These are phyloP conservation scores for Cyberlindnera nakhonratchasimensis DNA, from an alignment of 805 yeast genomes.

Conservation along the genomic window DNA sequence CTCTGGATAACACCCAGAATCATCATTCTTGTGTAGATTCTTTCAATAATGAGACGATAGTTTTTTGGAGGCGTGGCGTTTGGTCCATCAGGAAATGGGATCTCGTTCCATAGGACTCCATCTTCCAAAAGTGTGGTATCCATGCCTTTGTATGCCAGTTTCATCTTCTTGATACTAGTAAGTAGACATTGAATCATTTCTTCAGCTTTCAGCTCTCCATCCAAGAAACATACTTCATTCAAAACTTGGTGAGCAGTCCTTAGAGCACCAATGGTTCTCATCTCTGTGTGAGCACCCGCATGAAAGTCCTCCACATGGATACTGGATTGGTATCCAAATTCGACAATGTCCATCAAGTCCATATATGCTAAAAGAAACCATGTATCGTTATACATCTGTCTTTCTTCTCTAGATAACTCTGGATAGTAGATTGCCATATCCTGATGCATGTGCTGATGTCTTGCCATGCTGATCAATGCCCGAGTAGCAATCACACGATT, in stretches of 20 bases:
- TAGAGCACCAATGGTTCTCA: neutral
- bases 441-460: neutral
- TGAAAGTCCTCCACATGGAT: neutral
- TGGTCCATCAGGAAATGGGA: neutral
- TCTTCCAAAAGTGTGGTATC: neutral
- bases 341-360: constrained; percentile 2
- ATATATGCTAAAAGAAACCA: neutral
- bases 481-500: constrained; percentile 1
- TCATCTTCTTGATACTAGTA: neutral
- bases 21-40: neutral
- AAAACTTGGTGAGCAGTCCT: constrained; percentile 3
- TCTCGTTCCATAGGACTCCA: neutral
- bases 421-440: constrained; percentile 2
- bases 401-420: neutral
- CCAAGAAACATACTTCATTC: constrained; percentile 1
- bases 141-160: neutral
- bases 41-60: neutral
- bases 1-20: constrained; percentile 4
- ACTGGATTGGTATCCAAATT: neutral
- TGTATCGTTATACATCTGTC: neutral
- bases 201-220: constrained; percentile 4
- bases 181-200: neutral
- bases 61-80: neutral
- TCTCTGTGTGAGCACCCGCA: neutral
- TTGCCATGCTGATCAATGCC: neutral